These are phyloP conservation scores for Halophytophthora polymorphica DNA, from an alignment of 352 stramenopile species.

Conservation along the genomic window DNA sequence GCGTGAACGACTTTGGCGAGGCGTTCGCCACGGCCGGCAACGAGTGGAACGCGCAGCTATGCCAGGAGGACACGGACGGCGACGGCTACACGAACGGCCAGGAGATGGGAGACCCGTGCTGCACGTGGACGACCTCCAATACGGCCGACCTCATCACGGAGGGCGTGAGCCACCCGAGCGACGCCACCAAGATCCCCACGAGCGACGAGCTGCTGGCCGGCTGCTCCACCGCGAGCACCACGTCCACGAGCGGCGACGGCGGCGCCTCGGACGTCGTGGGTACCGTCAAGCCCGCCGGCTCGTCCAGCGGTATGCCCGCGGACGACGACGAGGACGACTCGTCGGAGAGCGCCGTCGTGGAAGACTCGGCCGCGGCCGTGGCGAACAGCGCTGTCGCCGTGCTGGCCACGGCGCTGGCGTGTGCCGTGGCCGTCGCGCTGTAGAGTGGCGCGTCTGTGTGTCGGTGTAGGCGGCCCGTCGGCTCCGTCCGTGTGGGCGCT, in stretches of 20 bases:
- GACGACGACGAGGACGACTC: conserved; percentile 65
- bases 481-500: too few species aligned
- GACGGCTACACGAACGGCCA: conserved; percentile 85
- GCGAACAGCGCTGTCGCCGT: conserved; percentile 5
- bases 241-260: conserved; percentile 19
- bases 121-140: conserved; percentile 57
- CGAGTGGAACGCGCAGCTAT: conserved; percentile 51
- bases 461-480: conserved; percentile 5
- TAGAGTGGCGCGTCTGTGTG: conserved; percentile 12
- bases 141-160: conserved; percentile 45
- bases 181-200: conserved; percentile 51
- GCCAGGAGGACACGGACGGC: conserved; percentile 65
- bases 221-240: conserved; percentile 33
- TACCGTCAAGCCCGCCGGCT: conserved; percentile 23
- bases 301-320: conserved; percentile 18
- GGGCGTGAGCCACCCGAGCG: conserved; percentile 57
- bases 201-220: conserved; percentile 45
- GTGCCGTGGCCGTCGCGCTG: conserved; percentile 13
- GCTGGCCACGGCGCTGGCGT: conserved; percentile 10
- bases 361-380: conserved; percentile 9
- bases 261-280: conserved; percentile 31
- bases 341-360: conserved; percentile 43
- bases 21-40: conserved; percentile 50
- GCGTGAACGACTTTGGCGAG: conserved; percentile 61
- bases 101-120: conserved; percentile 84